Evolutionary conservation across 495 filamentous ascomycete genomes (phyloP).

Genomic region (Lasiosphaeria ovina): DNA sequence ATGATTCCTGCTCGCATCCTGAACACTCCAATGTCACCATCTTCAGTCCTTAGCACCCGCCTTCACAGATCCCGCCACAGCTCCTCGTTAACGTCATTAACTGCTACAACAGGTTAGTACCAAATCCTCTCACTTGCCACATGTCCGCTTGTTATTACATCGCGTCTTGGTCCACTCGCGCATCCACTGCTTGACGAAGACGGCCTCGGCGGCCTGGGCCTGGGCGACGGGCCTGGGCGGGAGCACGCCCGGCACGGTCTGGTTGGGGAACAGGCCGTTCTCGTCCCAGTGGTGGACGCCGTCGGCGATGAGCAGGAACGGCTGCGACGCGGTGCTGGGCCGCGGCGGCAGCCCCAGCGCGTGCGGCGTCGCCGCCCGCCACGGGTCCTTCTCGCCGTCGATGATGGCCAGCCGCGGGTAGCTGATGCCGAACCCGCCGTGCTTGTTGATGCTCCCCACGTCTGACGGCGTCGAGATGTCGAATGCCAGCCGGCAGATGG

Average conservation of each 20-base stretch:
- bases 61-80: too few species aligned
- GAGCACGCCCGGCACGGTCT: conserved; percentile 46
- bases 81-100: too few species aligned
- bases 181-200: conserved; percentile 66
- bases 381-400: conserved; percentile 68
- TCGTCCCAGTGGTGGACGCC: conserved; percentile 73
- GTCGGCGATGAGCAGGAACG: conserved; percentile 59
- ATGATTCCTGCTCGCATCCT: too few species aligned
- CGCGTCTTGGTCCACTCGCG: conserved; percentile 45
- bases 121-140: too few species aligned
- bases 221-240: conserved; percentile 55
- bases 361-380: conserved; percentile 64
- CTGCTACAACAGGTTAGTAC: too few species aligned
- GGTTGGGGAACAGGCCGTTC: conserved; percentile 62
- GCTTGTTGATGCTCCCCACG: conserved; percentile 59
- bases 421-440: conserved; percentile 64
- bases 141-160: conserved; percentile 1
- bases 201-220: conserved; percentile 52
- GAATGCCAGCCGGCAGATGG: conserved; percentile 60
- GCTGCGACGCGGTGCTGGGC: conserved; percentile 55
- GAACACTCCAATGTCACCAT: too few species aligned
- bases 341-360: conserved; percentile 47
- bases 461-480: conserved; percentile 58
- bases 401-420: conserved; percentile 65
- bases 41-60: too few species aligned